A percentile compares a stretch with the other conserved stretches of the same genome.
phyloP scores from a whole-genome alignment of 768 basidiomycete species.

The Pleurotus tuoliensis region DNA sequence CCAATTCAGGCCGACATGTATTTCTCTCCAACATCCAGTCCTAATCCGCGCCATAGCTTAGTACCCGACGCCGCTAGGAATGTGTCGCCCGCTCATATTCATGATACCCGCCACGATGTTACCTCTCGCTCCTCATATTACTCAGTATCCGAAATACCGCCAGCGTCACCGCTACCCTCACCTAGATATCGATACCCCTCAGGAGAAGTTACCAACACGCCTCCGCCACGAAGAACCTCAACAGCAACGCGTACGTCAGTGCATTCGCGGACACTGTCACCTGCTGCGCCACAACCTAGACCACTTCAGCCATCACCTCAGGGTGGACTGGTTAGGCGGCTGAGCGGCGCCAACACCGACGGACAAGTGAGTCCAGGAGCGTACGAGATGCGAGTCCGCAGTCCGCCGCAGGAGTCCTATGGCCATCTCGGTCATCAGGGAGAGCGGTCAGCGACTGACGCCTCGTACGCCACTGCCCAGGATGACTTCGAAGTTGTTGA shows the following conservation, averaged over 20 bases:
- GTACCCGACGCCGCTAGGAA: constrained; percentile 10
- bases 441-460: constrained; percentile 33
- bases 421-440: constrained; percentile 15
- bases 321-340: constrained; percentile 8
- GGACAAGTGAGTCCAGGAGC: constrained; percentile 16
- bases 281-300: constrained; percentile 21
- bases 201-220: constrained; percentile 42
- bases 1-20: constrained; percentile 41
- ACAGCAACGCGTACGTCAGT: constrained; percentile 25
- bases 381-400: constrained; percentile 38
- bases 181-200: constrained; percentile 42
- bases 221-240: constrained; percentile 37
- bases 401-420: constrained; percentile 15
- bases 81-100: not conserved
- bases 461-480: constrained; percentile 40
- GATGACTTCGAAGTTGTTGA: constrained; percentile 38
- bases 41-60: constrained; percentile 10
- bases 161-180: constrained; percentile 56
- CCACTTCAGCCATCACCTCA: constrained; percentile 17
- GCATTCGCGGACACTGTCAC: constrained; percentile 14
- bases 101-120: not conserved
- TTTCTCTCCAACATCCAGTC: constrained; percentile 30
- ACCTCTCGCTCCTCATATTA: constrained; percentile 51
- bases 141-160: constrained; percentile 62
- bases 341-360: constrained; percentile 8